A percentile compares a stretch with the other conserved stretches of the same genome.
Conservation (phyloP, 768 basidiomycete species). For the Rhodotorula kratochvilovae region DNA sequence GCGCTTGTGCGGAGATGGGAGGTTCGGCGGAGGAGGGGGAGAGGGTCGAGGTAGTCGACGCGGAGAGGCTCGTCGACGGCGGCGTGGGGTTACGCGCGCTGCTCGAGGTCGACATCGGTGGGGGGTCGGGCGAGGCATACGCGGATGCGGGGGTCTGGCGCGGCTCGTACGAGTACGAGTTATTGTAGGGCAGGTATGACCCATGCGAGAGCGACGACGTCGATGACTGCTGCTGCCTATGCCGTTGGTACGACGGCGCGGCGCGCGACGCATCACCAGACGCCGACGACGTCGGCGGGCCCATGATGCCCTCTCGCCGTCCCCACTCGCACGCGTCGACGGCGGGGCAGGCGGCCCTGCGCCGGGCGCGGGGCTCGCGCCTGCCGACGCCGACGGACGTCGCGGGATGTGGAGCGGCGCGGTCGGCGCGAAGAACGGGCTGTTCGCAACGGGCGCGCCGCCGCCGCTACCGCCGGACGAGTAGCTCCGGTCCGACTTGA, state of each 20-base stretch:
- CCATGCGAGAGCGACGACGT: slow-evolving; percentile 33
- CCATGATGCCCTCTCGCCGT: slow-evolving; percentile 14
- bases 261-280: neutral
- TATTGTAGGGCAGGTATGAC: slow-evolving; percentile 26
- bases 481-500: slow-evolving; percentile 22
- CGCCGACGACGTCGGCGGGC: neutral
- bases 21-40: slow-evolving; percentile 4
- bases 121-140: neutral
- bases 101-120: neutral
- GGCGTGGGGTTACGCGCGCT: neutral
- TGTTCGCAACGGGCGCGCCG: neutral
- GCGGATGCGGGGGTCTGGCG: neutral
- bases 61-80: neutral
- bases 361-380: neutral
- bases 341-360: neutral
- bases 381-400: neutral
- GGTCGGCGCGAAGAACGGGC: slow-evolving; percentile 3
- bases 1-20: slow-evolving; percentile 33
- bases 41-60: neutral
- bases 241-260: slow-evolving; percentile 20
- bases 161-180: slow-evolving; percentile 9
- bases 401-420: slow-evolving; percentile 23
- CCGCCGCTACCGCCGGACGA: slow-evolving; percentile 4
- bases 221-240: slow-evolving; percentile 17
- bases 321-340: neutral